Base-by-base conservation (phyloP, 2,329 filamentous ascomycete genomes). In the Sarocladiaceae sp. region DNA sequence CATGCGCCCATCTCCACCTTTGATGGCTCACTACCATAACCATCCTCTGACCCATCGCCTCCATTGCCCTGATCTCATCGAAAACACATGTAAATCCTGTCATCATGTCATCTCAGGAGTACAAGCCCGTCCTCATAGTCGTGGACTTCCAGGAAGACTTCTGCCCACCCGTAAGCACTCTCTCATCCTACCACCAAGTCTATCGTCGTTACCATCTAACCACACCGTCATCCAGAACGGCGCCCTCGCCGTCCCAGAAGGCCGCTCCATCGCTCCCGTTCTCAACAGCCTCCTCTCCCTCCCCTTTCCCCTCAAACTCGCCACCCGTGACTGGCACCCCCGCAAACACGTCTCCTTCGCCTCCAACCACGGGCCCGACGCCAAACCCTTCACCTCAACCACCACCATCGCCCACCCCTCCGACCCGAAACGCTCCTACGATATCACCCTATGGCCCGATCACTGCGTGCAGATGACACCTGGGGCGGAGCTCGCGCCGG, bases 111-210 rank as follows among this genome's bases (percentile, higher is more conserved):
- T 33, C 32, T 20, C 9, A 37, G 21, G 5, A 48, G 4, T 75
- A 74, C 48, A 66, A 58, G 41, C 72, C 76, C 3, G 76, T 76
- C 2, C 65, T 80, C 19, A 65, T 95, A 39, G 75, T 95, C 10
- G 83, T 95, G 44, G 90, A 96, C 64, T 74, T 95, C 58, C 93
- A 97, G 65, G 85, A 96, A 63, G 91, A 97, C 68, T 97, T 96
- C 63, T 95, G 88, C 63, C 86, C 87, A 47, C 89, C 90, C 11
- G 88, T 93, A 67, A 68, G 82, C 68, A 31, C 18, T 29, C 16
- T 21, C 7, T n/a, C 35, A 9, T 16, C 16, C n/a, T 24, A 32
- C 6, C 13, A 10, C 26, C n/a, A 10, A 6, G 19, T 18, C 3
- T 33, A 29, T 23, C 29, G 23, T 11, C 34, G 27, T 18, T 23